Conservation (phyloP, 176 grass and related monocot genomes). For the Pontederia paniculata region DNA sequence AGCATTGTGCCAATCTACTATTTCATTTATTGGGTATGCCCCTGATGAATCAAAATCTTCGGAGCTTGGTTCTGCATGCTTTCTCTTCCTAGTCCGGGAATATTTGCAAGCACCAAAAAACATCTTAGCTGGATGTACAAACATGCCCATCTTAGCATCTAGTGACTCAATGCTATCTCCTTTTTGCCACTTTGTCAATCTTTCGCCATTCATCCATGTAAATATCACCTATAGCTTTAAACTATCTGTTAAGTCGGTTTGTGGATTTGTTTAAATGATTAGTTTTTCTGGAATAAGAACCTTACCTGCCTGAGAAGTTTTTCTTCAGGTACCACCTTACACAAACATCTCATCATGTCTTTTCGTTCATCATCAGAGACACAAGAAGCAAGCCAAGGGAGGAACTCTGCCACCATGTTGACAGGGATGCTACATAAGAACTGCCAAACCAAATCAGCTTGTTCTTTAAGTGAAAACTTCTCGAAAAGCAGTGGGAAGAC, state of each 20-base stretch:
- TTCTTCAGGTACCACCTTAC: slow-evolving; percentile 53
- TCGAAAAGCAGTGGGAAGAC: slow-evolving; percentile 57
- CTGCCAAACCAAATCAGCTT: slow-evolving; percentile 80
- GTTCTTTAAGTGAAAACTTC: slow-evolving; percentile 66
- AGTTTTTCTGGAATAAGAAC: neutral
- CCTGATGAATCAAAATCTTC: neutral
- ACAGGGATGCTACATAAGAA: slow-evolving; percentile 79
- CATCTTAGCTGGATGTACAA: slow-evolving; percentile 15
- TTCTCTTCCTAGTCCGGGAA: slow-evolving; percentile 41
- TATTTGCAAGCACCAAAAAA: slow-evolving; percentile 24
- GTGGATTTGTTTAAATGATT: neutral
- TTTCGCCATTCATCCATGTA: slow-evolving; percentile 54
- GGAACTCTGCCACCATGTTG: slow-evolving; percentile 71
- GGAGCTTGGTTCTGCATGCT: slow-evolving; percentile 22
- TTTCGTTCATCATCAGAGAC: slow-evolving; percentile 55
- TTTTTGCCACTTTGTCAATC: slow-evolving; percentile 12
- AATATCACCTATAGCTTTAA: slow-evolving; percentile 58
- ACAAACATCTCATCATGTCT: slow-evolving; percentile 61
- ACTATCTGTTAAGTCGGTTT: neutral
- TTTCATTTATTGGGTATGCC: slow-evolving; percentile 70
- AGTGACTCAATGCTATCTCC: neutral
- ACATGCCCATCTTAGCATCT: slow-evolving; percentile 9
- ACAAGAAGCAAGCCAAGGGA: slow-evolving; percentile 70
- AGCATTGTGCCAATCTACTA: slow-evolving; percentile 79
- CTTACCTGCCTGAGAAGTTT: slow-evolving; percentile 65